Evolutionary conservation across 2,329 filamentous ascomycete species (phyloP).

Genomic region (Mycogone perniciosa): DNA sequence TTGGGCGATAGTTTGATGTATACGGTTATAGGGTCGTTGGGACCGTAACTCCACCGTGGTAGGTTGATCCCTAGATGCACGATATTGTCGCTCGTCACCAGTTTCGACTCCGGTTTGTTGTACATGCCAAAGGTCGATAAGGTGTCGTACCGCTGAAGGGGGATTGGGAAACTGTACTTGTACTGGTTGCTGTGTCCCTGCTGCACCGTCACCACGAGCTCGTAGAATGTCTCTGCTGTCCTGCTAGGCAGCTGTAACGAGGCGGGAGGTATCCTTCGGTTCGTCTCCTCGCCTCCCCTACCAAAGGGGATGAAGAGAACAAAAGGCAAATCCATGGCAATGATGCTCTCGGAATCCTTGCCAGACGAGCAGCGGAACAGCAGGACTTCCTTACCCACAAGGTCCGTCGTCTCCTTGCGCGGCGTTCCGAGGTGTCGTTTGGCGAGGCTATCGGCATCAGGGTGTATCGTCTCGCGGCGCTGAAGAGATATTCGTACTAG

Average conservation of each 20-base stretch:
- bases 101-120: slow-evolving; percentile 85
- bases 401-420: slow-evolving; percentile 81
- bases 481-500: slow-evolving; percentile 92
- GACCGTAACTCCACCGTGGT: slow-evolving; percentile 93
- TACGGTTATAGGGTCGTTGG: slow-evolving; percentile 88
- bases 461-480: slow-evolving; percentile 91
- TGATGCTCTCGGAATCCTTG: slow-evolving; percentile 78
- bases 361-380: slow-evolving; percentile 81
- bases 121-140: slow-evolving; percentile 99
- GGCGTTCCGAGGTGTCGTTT: slow-evolving; percentile 88
- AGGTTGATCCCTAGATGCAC: slow-evolving; percentile 88
- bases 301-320: slow-evolving; percentile 96
- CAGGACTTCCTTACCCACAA: slow-evolving; percentile 93
- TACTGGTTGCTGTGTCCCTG: slow-evolving; percentile 82
- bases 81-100: slow-evolving; percentile 80
- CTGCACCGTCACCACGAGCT: slow-evolving; percentile 91
- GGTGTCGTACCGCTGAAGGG: slow-evolving; percentile 89
- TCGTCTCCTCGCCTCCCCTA: slow-evolving; percentile 81
- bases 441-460: slow-evolving; percentile 86
- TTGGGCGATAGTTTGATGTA: slow-evolving; percentile 94
- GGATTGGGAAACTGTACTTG: slow-evolving; percentile 86
- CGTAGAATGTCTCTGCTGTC: slow-evolving; percentile 95
- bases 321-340: slow-evolving; percentile 95
- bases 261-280: slow-evolving; percentile 82
- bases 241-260: slow-evolving; percentile 84